Base-by-base conservation (phyloP, 2,329 filamentous ascomycete genomes). In the Nemania sp. region DNA sequence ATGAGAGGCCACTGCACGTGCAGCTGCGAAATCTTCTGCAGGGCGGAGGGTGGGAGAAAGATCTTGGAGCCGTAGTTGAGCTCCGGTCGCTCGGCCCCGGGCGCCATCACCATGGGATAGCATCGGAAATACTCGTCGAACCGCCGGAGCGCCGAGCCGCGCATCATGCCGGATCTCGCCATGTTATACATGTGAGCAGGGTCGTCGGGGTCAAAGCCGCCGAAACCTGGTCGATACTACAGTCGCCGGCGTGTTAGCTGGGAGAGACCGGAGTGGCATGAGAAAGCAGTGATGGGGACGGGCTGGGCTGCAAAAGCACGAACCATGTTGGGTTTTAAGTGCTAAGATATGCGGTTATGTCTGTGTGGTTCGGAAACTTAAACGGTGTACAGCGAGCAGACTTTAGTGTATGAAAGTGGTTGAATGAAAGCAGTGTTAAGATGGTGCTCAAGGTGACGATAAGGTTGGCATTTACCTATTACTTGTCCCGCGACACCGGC, bases 61-160 rank as follows among this genome's bases (percentile, higher is more conserved):
- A 99, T 93, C 78, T 99, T 99, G 73, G 93, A 95, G 63, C 94
- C 94, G 70, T 94, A 92, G 78, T 97, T 97, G 58, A 96, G 86
- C 63, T 92, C 88, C 47, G 90, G 88, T 62, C 94, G 84, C 66
- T 97, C 92, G 31, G 90, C 84, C 2, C 93, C 92, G 11, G 92
- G 91, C 59, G 96, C 85, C 92, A 99, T 97, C 65, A 88, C 86
- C 66, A 97, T 83, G 37, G 94, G 94, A 69, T 97, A 99, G 78
- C 92, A 97, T 67, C 94, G 88, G 75, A 97, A 97, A 77, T 96
- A 97, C 74, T 99, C 94, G 73, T 99, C 93, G 77, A 99, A 99
- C 56, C 92, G 90, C 65, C 91, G 89, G 48, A 77, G 64, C 74
- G 79, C 66, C 71, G 78, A 72, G 48, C 78, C 73, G 54, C 80